A percentile compares a stretch with the other conserved stretches of the same genome.
Conservation (phyloP, 2,329 filamentous ascomycete species). For the Nigrospora sphaerica region DNA sequence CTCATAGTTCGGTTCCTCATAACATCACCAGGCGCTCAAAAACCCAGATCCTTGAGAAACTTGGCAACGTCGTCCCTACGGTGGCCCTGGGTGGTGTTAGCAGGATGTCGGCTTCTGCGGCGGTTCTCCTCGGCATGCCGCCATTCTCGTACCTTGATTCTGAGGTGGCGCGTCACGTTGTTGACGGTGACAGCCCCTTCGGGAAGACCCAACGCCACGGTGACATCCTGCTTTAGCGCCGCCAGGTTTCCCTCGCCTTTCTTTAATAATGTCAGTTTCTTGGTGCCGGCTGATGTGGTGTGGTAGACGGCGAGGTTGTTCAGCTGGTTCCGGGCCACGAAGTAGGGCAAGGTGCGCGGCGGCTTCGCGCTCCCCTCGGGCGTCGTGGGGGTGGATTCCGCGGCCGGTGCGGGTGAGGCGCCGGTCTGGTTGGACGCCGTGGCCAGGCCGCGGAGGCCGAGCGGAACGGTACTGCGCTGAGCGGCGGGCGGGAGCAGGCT, state of each 20-base stretch:
- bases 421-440: too few relatives aligned
- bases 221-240: conserved; percentile 58
- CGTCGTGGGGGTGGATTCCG: conserved; percentile 7
- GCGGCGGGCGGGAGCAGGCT: too few relatives aligned
- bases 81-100: conserved; percentile 11
- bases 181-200: conserved; percentile 47
- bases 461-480: too few relatives aligned
- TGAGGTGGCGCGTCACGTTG: conserved; percentile 63
- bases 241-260: conserved; percentile 69
- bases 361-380: conserved; percentile 10
- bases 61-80: conserved; percentile 11
- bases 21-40: conserved; percentile 7
- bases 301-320: conserved; percentile 74
- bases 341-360: conserved; percentile 51
- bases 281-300: conserved; percentile 64
- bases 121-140: neutral
- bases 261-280: conserved; percentile 67
- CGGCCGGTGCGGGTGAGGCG: neutral
- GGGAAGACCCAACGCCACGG: conserved; percentile 48
- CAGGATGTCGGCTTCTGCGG: neutral
- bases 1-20: too few relatives aligned
- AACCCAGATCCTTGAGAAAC: conserved; percentile 16
- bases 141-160: conserved; percentile 55
- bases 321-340: conserved; percentile 63
- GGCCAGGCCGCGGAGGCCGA: too few relatives aligned